Evolutionary conservation across 345 rosid species (phyloP).

Genomic region (Eucalyptus albens): DNA sequence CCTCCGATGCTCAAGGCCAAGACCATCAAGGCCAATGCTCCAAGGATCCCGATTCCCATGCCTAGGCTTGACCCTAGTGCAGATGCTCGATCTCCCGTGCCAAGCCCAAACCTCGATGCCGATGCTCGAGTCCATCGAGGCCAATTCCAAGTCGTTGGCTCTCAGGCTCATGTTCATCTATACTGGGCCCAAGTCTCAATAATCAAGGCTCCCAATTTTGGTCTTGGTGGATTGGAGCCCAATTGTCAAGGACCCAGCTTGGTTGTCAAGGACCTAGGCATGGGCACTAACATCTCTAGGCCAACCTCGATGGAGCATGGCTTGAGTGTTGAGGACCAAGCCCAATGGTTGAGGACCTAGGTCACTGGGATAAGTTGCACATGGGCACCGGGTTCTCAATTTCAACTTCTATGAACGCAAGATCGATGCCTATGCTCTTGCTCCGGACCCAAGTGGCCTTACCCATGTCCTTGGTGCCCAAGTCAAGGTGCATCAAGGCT

Average conservation of each 20-base stretch:
- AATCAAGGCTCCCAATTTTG: fast-evolving
- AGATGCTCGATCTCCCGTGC: background rate
- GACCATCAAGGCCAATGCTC: background rate
- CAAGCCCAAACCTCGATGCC: background rate
- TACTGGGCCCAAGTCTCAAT: background rate
- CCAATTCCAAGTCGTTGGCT: fast-evolving
- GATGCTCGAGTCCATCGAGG: background rate
- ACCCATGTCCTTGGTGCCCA: background rate
- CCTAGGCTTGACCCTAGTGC: background rate
- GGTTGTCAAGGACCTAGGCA: background rate
- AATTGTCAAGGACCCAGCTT: background rate
- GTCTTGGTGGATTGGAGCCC: background rate
- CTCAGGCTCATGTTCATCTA: background rate
- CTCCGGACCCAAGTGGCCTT: background rate
- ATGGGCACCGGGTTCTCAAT: fast-evolving
- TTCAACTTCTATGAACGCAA: fast-evolving
- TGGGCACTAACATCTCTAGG: background rate
- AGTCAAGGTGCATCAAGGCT: background rate
- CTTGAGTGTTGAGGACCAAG: background rate
- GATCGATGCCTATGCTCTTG: background rate
- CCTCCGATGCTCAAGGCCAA: background rate
- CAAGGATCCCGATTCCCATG: background rate
- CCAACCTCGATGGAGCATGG: background rate
- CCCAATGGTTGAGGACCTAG: background rate
- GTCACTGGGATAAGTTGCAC: background rate